Percentiles rank a stretch among this genome's conserved stretches.
phyloP scores from a whole-genome alignment of 2,329 filamentous ascomycete genomes.

The Fusarium veterinarium region DNA sequence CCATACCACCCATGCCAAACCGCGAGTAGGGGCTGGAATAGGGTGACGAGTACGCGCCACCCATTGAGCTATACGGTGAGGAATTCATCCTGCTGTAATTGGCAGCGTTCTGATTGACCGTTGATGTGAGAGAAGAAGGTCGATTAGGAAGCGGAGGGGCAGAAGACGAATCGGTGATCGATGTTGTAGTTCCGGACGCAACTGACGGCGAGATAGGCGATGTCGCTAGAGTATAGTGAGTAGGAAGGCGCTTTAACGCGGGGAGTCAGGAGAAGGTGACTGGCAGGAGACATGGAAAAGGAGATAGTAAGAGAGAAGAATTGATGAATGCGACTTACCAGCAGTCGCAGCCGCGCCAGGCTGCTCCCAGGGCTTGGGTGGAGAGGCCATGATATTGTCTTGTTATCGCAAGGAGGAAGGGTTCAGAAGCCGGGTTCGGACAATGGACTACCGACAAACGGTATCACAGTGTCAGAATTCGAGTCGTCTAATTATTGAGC shows the following conservation, averaged over 20 bases:
- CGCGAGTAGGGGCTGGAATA: conserved; percentile 58
- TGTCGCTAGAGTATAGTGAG: conserved; percentile 46
- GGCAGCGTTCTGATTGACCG: conserved; percentile 89
- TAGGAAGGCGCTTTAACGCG: conserved; percentile 41
- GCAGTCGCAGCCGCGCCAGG: conserved; percentile 69
- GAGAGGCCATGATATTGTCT: conserved; percentile 72
- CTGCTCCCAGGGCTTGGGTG: conserved; percentile 97
- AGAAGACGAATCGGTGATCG: conserved; percentile 51
- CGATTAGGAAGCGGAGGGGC: conserved; percentile 82
- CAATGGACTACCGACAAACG: conserved; percentile 15
- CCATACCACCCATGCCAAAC: conserved; percentile 48
- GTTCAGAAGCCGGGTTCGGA: conserved; percentile 2
- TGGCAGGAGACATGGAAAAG: neutral
- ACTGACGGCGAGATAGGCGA: conserved; percentile 57
- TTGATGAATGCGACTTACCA: conserved; percentile 56
- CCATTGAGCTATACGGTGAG: conserved; percentile 61
- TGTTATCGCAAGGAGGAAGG: conserved; percentile 18
- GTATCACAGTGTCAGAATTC: conserved; percentile 21
- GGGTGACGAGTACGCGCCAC: conserved; percentile 56
- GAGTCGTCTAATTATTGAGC: conserved; percentile 9
- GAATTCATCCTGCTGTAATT: conserved; percentile 76
- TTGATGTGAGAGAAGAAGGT: conserved; percentile 79
- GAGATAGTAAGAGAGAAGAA: neutral
- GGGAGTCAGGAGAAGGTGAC: neutral
- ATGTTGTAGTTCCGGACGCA: conserved; percentile 55